Evolutionary conservation across 768 basidiomycete species (phyloP), one percentile per base, ranked within the genome.

Genomic region (Amanita rubescens): DNA sequence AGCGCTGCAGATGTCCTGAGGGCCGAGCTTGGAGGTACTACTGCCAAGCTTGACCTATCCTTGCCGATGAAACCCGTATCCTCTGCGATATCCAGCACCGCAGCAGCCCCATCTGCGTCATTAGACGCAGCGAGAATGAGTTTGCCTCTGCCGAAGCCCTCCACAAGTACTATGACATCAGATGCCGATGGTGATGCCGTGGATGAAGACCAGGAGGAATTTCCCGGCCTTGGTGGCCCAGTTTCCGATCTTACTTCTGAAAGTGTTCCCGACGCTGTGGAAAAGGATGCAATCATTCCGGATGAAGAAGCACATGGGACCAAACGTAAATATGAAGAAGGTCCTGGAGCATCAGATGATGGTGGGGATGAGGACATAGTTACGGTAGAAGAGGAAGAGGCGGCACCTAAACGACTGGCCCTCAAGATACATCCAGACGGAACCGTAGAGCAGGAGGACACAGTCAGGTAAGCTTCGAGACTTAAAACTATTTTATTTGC

Each of bases 1-100:
- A 91, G 84, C 73, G 95, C 95, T 42, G 94, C 94, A 52, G 91
- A 98, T 66, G 80, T 86, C 67, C 76, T 98, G 62, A 94, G 91
- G 71, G 93, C 91, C 49, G 91, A 97, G 69, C 69, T 97, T 58
- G 79, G 84, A 56, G 65, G 74, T 54, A 75, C 73, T 56, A 75
- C 77, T 44, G 43, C 24, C n/a, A 77, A 77, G 58, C 69, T 67
- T 47, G 64, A 65, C 54, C 60, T 69, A n/a, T 67, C 73, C 33
- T 67, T 71, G 42, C 69, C 73, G 50, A 63, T 71, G 51, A 71
- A 71, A 58, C 63, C 73, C 20, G 59, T 64, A 47, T 54, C 69
- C 38, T 49, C 65, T n/a, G 56, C 62, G 35, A 55, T 58, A 47
- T 52, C 60, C 10, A 33, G 52, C 24, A 60, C 60, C 41, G 54